Conservation (phyloP, 176 grass and related monocot species). For the Avena eriantha region DNA sequence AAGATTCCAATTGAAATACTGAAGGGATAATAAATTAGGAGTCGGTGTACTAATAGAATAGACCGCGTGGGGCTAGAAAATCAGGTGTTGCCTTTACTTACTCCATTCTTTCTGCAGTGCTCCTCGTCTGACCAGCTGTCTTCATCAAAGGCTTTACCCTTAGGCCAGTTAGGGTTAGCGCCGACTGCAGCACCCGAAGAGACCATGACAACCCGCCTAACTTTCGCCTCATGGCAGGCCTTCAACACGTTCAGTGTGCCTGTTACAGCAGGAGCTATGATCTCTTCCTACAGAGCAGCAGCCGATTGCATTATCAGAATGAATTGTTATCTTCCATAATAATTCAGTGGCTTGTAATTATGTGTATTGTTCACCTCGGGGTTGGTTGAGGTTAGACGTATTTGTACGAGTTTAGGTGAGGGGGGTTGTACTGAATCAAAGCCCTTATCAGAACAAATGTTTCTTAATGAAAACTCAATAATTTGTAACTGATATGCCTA, state of each 20-base stretch:
- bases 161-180: constrained; percentile 66
- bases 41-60: not conserved
- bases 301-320: not conserved
- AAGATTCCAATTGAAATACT: constrained; percentile 3
- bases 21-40: not conserved
- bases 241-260: constrained; percentile 89
- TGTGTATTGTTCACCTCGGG: no score
- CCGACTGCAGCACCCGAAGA: constrained; percentile 51
- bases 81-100: constrained; percentile 25
- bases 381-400: no score
- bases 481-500: not conserved
- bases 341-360: not conserved
- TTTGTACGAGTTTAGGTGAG: no score
- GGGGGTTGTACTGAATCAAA: no score
- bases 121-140: constrained; percentile 74
- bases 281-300: constrained; percentile 49
- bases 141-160: constrained; percentile 68
- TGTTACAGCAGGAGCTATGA: constrained; percentile 70
- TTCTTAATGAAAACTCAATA: no score
- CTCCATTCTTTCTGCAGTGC: constrained; percentile 69
- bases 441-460: no score
- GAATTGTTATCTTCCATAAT: not conserved
- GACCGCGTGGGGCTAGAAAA: not conserved
- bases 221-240: constrained; percentile 67
- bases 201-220: constrained; percentile 74